phyloP scores from a whole-genome alignment of 305 asterid genomes.

The Solanum hybrid region DNA sequence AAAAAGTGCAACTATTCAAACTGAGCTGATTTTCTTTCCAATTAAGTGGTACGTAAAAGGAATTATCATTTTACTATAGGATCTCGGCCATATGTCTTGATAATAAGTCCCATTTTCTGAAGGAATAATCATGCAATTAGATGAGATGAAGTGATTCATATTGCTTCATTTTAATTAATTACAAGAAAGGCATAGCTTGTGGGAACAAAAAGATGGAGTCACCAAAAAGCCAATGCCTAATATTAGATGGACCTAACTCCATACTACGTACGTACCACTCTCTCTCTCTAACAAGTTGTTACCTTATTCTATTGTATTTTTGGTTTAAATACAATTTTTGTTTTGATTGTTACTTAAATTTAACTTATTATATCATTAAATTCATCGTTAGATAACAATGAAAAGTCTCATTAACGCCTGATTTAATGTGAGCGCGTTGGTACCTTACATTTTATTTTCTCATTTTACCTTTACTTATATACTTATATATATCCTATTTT shows the following conservation, averaged over 20 bases:
- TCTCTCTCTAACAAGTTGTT: background rate
- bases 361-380: background rate
- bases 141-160: background rate
- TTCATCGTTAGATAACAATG: background rate
- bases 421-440: background rate
- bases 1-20: background rate
- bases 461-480: background rate
- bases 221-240: background rate
- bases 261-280: background rate
- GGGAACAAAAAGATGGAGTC: background rate
- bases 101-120: background rate
- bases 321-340: background rate
- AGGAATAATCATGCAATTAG: conserved; percentile 6
- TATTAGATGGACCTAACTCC: conserved; percentile 22
- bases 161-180: background rate
- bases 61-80: background rate
- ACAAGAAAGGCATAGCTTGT: conserved; percentile 4
- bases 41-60: background rate
- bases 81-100: background rate
- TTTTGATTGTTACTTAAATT: background rate
- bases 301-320: background rate
- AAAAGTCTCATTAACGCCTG: background rate
- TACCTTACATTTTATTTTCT: background rate
- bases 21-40: background rate
- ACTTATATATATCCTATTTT: background rate